Percentiles rank a stretch among this genome's conserved stretches.
Evolutionary conservation across 192 early-diverging fungal genomes (phyloP).

Genomic region (Coemansia sp.): DNA sequence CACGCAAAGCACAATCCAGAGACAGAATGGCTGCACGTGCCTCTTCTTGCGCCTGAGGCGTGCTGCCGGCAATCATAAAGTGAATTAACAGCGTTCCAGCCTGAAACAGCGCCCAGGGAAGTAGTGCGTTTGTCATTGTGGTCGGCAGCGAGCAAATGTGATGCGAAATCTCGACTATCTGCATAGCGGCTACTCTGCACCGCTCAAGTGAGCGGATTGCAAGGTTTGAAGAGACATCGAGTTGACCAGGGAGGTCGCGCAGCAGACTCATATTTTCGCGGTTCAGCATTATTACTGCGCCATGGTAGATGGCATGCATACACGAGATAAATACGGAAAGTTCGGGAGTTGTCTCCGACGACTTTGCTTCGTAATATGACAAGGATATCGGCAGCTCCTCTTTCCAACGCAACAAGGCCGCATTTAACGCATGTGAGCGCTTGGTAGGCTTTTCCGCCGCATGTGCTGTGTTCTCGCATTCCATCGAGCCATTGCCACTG

Average conservation of each 20-base stretch:
- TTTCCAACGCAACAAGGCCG: slow-evolving; percentile 49
- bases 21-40: slow-evolving; percentile 50
- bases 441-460: slow-evolving; percentile 16
- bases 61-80: slow-evolving; percentile 55
- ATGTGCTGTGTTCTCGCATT: background rate
- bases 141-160: slow-evolving; percentile 47
- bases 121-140: slow-evolving; percentile 47
- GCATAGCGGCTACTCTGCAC: slow-evolving; percentile 52
- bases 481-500: background rate
- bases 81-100: slow-evolving; percentile 56
- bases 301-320: slow-evolving; percentile 52
- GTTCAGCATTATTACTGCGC: slow-evolving; percentile 53
- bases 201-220: slow-evolving; percentile 52
- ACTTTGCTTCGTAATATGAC: slow-evolving; percentile 24
- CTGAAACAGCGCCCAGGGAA: slow-evolving; percentile 56
- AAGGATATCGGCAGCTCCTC: slow-evolving; percentile 46
- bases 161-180: slow-evolving; percentile 49
- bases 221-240: slow-evolving; percentile 48
- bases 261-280: slow-evolving; percentile 55
- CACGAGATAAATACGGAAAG: slow-evolving; percentile 39
- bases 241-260: slow-evolving; percentile 40
- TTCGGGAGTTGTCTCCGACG: slow-evolving; percentile 28
- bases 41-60: slow-evolving; percentile 51
- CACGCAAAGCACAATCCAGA: slow-evolving; percentile 40
- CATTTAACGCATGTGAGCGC: slow-evolving; percentile 27